phyloP scores from a whole-genome alignment of 306 rosid genomes.

The Vigna trinervia region DNA sequence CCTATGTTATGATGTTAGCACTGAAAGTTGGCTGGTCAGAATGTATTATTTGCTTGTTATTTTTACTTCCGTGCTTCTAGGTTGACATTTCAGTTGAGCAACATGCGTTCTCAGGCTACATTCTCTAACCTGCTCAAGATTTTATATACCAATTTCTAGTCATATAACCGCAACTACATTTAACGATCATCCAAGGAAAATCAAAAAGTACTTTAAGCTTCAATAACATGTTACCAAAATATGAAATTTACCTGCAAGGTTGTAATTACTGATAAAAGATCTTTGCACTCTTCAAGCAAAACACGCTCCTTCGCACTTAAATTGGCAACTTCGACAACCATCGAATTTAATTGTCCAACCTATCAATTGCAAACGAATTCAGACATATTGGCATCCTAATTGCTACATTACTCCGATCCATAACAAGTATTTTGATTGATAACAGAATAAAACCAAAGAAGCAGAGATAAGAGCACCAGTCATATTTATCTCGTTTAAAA shows the following conservation, averaged over 20 bases:
- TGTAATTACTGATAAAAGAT: slow-evolving; percentile 70
- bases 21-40: slow-evolving; percentile 49
- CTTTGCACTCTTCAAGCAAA: slow-evolving; percentile 79
- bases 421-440: not conserved
- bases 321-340: slow-evolving; percentile 69
- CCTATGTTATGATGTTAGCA: slow-evolving; percentile 59
- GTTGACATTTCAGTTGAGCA: slow-evolving; percentile 63
- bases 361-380: slow-evolving; percentile 53
- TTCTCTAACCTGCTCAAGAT: slow-evolving; percentile 74
- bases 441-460: not conserved
- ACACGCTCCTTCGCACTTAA: slow-evolving; percentile 72
- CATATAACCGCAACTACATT: slow-evolving; percentile 1
- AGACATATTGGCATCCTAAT: slow-evolving; percentile 12
- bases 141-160: slow-evolving; percentile 12
- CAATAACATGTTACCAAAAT: not conserved
- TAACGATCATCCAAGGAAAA: slow-evolving; percentile 34
- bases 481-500: slow-evolving; percentile 3
- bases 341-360: slow-evolving; percentile 76
- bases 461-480: not conserved
- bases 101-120: slow-evolving; percentile 78
- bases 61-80: slow-evolving; percentile 52
- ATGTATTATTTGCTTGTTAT: slow-evolving; percentile 48
- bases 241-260: slow-evolving; percentile 70
- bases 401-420: slow-evolving; percentile 19
- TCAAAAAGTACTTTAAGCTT: slow-evolving; percentile 10